Conservation (phyloP, 2,329 filamentous ascomycete genomes). For the Amauroascus verrucosus region DNA sequence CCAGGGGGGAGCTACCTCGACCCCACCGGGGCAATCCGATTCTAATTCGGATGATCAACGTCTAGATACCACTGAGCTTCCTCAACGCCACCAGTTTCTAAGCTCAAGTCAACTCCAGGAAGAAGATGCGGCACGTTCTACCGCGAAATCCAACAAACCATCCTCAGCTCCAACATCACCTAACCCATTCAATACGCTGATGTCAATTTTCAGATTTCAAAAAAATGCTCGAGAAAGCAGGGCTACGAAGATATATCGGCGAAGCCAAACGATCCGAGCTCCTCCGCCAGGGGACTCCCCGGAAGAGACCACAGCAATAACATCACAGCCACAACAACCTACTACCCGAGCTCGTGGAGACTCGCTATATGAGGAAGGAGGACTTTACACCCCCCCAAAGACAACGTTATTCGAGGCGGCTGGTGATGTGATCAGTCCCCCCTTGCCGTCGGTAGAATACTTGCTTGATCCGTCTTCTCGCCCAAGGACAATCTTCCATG, state of each 20-base stretch:
- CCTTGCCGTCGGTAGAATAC: constrained; percentile 69
- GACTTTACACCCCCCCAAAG: constrained; percentile 62
- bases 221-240: constrained; percentile 30
- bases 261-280: constrained; percentile 60
- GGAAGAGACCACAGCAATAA: neutral
- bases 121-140: neutral
- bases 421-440: constrained; percentile 82
- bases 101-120: neutral
- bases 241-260: constrained; percentile 56
- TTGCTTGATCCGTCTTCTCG: constrained; percentile 72
- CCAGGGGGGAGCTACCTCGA: constrained; percentile 7
- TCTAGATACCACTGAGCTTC: constrained; percentile 10
- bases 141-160: constrained; percentile 2
- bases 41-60: constrained; percentile 3
- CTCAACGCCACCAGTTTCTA: constrained; percentile 18
- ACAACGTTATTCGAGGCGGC: constrained; percentile 95
- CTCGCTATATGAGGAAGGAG: constrained; percentile 40
- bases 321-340: neutral
- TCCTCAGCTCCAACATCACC: constrained; percentile 21
- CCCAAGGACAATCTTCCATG: constrained; percentile 88
- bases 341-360: constrained; percentile 39
- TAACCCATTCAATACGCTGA: constrained; percentile 53
- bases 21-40: neutral
- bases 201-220: constrained; percentile 62
- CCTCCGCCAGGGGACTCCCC: neutral